phyloP scores from a whole-genome alignment of 2,329 filamentous ascomycete genomes.

The Fusarium circinatum region DNA sequence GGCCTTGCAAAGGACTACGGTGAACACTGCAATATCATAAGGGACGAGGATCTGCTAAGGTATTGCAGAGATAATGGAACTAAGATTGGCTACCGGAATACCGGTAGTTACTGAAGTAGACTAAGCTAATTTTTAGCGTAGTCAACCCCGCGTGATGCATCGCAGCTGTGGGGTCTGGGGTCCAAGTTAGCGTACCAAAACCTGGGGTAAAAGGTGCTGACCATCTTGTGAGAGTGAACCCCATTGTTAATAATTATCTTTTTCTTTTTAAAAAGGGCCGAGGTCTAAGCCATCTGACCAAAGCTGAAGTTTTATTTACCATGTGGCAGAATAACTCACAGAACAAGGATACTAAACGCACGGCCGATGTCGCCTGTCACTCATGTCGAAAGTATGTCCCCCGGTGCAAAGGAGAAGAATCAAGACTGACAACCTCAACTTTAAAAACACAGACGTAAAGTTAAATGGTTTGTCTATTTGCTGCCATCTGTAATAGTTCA shows the following conservation, averaged over 20 bases:
- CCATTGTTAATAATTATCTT: neutral
- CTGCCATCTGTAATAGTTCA: no score
- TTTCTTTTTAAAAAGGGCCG: neutral
- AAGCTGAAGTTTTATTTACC: neutral
- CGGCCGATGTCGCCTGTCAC: neutral
- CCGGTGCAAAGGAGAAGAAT: accelerated
- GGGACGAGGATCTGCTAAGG: no score
- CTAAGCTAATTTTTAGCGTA: neutral
- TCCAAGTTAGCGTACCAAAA: neutral
- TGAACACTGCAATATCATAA: accelerated
- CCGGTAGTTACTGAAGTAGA: neutral
- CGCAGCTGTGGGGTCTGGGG: neutral
- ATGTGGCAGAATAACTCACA: neutral
- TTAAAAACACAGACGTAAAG: neutral
- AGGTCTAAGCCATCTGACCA: neutral
- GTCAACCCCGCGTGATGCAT: neutral
- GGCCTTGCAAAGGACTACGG: accelerated
- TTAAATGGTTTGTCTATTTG: neutral
- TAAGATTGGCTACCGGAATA: neutral
- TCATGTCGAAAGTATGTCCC: neutral
- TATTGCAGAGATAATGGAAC: neutral
- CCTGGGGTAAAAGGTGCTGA: neutral
- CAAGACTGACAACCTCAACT: neutral
- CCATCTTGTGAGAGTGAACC: neutral
- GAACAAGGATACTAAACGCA: neutral